Conservation (phyloP, 495 filamentous ascomycete genomes). For the Podospora pseudopauciseta region DNA sequence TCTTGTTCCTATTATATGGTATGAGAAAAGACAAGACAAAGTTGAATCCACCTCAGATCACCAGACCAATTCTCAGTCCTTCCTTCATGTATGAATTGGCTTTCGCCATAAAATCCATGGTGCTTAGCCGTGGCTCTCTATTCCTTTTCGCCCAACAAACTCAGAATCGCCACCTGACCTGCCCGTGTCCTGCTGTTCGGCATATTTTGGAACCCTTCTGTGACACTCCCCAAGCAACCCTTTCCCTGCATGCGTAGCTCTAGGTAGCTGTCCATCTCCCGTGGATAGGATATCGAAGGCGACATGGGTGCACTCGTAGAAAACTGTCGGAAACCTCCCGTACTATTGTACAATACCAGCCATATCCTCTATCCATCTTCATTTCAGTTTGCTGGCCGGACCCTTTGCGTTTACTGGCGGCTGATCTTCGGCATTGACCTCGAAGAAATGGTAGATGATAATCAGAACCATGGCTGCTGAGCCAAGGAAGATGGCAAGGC, state of each 20-base stretch:
- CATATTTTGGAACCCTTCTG: not conserved
- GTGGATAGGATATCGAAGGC: not conserved
- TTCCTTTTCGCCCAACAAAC: not conserved
- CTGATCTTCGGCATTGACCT: conserved; percentile 79
- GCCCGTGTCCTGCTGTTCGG: not conserved
- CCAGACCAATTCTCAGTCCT: not conserved
- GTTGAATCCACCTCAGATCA: not conserved
- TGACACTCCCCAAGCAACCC: not conserved
- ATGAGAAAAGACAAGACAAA: not conserved
- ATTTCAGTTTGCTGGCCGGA: conserved; percentile 10
- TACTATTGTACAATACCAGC: conserved; percentile 22
- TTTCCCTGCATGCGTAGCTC: not conserved
- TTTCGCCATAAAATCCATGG: not conserved
- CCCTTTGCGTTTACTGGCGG: conserved; percentile 44
- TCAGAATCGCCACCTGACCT: not conserved
- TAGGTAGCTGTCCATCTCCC: not conserved
- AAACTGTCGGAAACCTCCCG: not conserved
- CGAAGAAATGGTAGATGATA: conserved; percentile 93
- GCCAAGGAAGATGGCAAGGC: conserved; percentile 89
- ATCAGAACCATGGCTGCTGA: conserved; percentile 89
- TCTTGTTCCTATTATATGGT: not conserved
- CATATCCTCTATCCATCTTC: not conserved
- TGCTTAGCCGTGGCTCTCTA: not conserved
- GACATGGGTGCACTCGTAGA: not conserved
- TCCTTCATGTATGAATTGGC: not conserved